phyloP scores from a whole-genome alignment of 352 stramenopile genomes.

The Pilasporangium apinafurcum region DNA sequence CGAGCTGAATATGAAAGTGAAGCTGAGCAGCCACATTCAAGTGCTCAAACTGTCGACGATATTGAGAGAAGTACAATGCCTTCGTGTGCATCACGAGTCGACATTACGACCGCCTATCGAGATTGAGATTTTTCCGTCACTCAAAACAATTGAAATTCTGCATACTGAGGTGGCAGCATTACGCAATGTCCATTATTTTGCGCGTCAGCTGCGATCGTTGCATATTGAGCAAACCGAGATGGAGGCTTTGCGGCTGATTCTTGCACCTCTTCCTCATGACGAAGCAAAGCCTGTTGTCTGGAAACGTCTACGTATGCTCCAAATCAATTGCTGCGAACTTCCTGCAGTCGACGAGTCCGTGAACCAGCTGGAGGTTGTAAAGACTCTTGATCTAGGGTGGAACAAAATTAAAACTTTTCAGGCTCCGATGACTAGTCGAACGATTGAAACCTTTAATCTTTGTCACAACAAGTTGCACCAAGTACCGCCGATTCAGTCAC shows the following conservation, averaged over 20 bases:
- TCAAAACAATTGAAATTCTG: constrained; percentile 56
- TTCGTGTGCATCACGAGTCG: constrained; percentile 58
- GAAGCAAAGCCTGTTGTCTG: constrained; percentile 11
- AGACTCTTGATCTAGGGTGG: constrained; percentile 60
- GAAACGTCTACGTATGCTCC: constrained; percentile 42
- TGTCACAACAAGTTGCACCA: constrained; percentile 58
- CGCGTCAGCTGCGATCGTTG: constrained; percentile 50
- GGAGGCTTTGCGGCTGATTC: constrained; percentile 27
- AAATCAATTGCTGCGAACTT: constrained; percentile 64
- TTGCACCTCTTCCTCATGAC: constrained; percentile 16
- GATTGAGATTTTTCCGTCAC: constrained; percentile 78
- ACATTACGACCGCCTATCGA: constrained; percentile 33
- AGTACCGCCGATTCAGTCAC: constrained; percentile 34
- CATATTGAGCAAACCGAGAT: constrained; percentile 66
- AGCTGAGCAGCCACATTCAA: constrained; percentile 72
- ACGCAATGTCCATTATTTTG: constrained; percentile 61
- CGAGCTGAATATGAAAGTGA: constrained; percentile 46
- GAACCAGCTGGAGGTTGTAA: constrained; percentile 35
- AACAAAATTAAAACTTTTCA: constrained; percentile 54
- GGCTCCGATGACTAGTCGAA: constrained; percentile 12
- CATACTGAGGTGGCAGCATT: constrained; percentile 34
- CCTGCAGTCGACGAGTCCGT: constrained; percentile 42
- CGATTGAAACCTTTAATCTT: constrained; percentile 47
- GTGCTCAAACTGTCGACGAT: constrained; percentile 87
- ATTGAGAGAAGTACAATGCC: constrained; percentile 54